Evolutionary conservation across 306 rosid species (phyloP).

Genomic region (Carpinus viminea): DNA sequence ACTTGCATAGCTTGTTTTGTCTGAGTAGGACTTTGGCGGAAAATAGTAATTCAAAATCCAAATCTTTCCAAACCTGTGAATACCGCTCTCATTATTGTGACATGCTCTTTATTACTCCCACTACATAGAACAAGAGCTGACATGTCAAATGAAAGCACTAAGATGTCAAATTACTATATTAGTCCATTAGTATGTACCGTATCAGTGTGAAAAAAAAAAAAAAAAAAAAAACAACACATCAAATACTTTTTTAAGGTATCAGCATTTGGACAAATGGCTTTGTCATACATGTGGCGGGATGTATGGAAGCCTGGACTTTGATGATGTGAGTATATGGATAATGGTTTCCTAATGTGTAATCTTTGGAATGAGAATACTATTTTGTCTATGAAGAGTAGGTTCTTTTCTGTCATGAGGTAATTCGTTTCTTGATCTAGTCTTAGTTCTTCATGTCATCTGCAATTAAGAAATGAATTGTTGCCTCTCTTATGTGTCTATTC

Average conservation of each 20-base stretch:
- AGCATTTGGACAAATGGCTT: too few relatives aligned
- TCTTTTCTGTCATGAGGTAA: neutral
- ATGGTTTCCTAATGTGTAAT: neutral
- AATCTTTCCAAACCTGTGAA: neutral
- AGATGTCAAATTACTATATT: too few relatives aligned
- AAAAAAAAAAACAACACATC: too few relatives aligned
- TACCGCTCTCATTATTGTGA: neutral
- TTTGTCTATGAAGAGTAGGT: neutral
- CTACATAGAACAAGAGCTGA: too few relatives aligned
- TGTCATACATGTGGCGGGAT: slow-evolving; percentile 69
- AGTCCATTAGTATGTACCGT: too few relatives aligned
- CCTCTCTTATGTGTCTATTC: too few relatives aligned
- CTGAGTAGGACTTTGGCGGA: neutral
- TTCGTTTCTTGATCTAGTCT: neutral
- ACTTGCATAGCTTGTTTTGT: too few relatives aligned
- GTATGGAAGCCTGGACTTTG: slow-evolving; percentile 84
- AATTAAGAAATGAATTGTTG: neutral
- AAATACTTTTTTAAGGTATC: too few relatives aligned
- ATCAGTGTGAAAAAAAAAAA: too few relatives aligned
- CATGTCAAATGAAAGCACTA: too few relatives aligned
- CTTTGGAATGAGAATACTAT: neutral
- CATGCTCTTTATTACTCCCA: too few relatives aligned
- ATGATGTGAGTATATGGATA: slow-evolving; percentile 66
- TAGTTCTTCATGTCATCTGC: neutral
- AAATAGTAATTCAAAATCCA: neutral